phyloP scores from a whole-genome alignment of 495 filamentous ascomycete species.

The Neurospora terricola region DNA sequence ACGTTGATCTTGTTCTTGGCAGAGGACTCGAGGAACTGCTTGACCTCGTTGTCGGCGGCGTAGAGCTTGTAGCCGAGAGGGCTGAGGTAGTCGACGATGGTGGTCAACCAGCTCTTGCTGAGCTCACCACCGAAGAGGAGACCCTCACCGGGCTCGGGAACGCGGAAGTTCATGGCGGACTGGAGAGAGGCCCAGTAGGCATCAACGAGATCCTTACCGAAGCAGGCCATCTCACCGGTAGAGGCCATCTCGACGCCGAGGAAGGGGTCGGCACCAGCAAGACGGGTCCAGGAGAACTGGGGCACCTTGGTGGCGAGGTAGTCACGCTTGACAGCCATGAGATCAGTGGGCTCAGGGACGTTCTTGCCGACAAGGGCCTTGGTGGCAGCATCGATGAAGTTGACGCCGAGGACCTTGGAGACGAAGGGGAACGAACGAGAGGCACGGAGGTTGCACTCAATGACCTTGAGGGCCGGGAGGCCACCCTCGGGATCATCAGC shows the following conservation, averaged over 20 bases:
- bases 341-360: conserved; percentile 76
- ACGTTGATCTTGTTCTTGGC: conserved; percentile 58
- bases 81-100: conserved; percentile 71
- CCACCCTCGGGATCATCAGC: conserved; percentile 61
- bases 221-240: conserved; percentile 97
- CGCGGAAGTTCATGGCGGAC: conserved; percentile 97
- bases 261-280: conserved; percentile 97
- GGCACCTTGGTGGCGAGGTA: conserved; percentile 96
- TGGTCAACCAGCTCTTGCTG: conserved; percentile 49
- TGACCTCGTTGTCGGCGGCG: conserved; percentile 70
- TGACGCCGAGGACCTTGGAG: conserved; percentile 90
- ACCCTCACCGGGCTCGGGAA: conserved; percentile 87
- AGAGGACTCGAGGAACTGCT: conserved; percentile 65
- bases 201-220: conserved; percentile 89
- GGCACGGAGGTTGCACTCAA: conserved; percentile 96
- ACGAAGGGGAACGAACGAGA: conserved; percentile 97
- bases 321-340: conserved; percentile 79
- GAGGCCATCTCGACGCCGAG: conserved; percentile 95
- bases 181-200: conserved; percentile 96
- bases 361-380: conserved; percentile 82
- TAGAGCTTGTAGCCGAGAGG: conserved; percentile 92
- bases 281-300: conserved; percentile 96
- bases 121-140: conserved; percentile 87
- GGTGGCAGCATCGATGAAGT: conserved; percentile 96
- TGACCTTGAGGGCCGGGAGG: conserved; percentile 77